Conservation (phyloP, 1,284 basidiomycete species). For the Sanghuangporus weigelae region DNA sequence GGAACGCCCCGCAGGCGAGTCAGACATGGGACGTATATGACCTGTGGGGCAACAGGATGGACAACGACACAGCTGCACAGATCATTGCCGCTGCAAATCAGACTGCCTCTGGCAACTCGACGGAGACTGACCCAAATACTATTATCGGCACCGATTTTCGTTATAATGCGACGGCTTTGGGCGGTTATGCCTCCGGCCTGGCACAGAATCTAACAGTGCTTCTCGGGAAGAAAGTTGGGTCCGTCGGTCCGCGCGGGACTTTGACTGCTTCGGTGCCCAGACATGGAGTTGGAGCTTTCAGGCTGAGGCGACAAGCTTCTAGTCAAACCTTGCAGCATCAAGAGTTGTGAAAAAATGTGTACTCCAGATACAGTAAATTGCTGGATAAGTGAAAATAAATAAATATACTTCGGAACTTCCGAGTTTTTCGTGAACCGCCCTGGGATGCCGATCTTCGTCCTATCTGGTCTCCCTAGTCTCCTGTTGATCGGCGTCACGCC, state of each 20-base stretch:
- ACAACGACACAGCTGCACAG: conserved; percentile 13
- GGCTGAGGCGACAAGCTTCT: conserved; percentile 6
- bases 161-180: conserved; percentile 16
- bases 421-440: too few relatives aligned
- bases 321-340: background rate
- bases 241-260: conserved; percentile 7
- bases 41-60: conserved; percentile 18
- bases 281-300: conserved; percentile 13
- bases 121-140: conserved; percentile 1
- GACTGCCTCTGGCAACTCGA: conserved; percentile 3
- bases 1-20: conserved; percentile 9
- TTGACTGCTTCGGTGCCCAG: conserved; percentile 12
- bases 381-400: background rate
- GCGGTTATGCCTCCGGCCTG: conserved; percentile 14
- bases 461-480: background rate
- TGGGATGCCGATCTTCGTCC: too few relatives aligned
- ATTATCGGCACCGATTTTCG: conserved; percentile 9
- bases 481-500: background rate
- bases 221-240: conserved; percentile 14
- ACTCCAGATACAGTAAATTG: background rate
- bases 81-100: conserved; percentile 16
- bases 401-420: too few relatives aligned
- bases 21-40: conserved; percentile 19
- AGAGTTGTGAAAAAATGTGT: background rate
- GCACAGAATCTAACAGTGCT: conserved; percentile 9